Percentiles rank a stretch among this genome's conserved stretches.
phyloP scores from a whole-genome alignment of 164 flowering plant genomes.

The Piper longum region DNA sequence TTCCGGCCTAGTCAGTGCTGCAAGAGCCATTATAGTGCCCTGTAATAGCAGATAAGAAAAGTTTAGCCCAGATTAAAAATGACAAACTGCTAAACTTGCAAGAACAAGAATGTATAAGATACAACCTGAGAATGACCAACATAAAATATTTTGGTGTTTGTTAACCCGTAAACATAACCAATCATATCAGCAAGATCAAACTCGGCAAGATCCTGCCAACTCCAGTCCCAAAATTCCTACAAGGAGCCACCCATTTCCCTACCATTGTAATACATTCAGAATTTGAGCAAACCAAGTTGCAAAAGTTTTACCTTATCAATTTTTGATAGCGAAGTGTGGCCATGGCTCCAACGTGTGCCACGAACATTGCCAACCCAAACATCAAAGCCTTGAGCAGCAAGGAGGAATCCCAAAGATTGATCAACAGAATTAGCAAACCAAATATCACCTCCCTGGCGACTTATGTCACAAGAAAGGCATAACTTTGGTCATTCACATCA shows the following conservation, averaged over 20 bases:
- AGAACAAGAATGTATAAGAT: neutral
- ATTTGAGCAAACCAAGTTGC: neutral
- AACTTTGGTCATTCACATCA: neutral
- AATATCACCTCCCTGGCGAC: constrained; percentile 75
- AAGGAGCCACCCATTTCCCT: constrained; percentile 1
- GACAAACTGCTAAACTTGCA: too few species aligned
- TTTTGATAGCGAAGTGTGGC: constrained; percentile 58
- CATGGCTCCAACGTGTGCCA: constrained; percentile 88
- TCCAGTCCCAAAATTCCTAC: constrained; percentile 98
- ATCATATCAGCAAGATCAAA: constrained; percentile 79
- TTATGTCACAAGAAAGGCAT: neutral
- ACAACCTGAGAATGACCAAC: constrained; percentile 92
- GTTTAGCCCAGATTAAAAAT: too few species aligned
- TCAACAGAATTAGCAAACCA: constrained; percentile 79
- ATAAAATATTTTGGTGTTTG: constrained; percentile 51
- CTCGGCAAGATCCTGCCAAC: constrained; percentile 88
- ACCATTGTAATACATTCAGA: neutral
- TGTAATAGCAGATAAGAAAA: constrained; percentile 9
- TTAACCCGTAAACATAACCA: constrained; percentile 28
- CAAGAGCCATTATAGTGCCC: constrained; percentile 93
- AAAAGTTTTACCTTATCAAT: constrained; percentile 44
- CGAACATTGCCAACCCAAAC: constrained; percentile 97
- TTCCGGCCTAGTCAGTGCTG: constrained; percentile 73
- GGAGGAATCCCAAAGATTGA: constrained; percentile 83
- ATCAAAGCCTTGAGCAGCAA: constrained; percentile 84